phyloP scores from a whole-genome alignment of 2,329 filamentous ascomycete genomes.

The Mycosphaerella sp. region DNA sequence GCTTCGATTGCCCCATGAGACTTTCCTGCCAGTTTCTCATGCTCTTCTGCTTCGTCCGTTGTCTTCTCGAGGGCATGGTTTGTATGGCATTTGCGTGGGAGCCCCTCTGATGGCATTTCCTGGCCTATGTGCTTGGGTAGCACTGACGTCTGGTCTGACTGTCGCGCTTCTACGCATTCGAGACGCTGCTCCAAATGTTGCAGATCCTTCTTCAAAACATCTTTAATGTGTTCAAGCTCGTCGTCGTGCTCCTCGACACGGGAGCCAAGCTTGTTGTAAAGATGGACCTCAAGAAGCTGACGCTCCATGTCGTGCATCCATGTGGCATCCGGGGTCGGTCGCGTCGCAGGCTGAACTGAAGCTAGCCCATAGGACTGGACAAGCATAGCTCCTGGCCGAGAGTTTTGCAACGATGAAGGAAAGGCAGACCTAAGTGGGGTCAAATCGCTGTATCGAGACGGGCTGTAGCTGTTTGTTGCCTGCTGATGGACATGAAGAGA shows the following conservation, averaged over 20 bases:
- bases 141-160: not conserved
- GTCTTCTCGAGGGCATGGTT: conserved; percentile 9
- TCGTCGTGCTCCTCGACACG: conserved; percentile 2
- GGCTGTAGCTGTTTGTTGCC: not conserved
- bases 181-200: conserved; percentile 10
- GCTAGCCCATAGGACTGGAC: conserved; percentile 5
- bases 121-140: not conserved
- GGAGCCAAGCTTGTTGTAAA: conserved; percentile 11
- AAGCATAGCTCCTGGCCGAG: conserved; percentile 5
- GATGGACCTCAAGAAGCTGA: conserved; percentile 1
- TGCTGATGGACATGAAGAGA: not conserved
- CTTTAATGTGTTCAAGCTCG: conserved; percentile 11
- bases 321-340: not conserved
- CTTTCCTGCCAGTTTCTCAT: not conserved
- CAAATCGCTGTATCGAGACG: too few species aligned
- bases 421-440: not conserved
- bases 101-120: not conserved
- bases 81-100: conserved; percentile 3
- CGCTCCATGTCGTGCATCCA: conserved; percentile 1
- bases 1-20: conserved; percentile 7
- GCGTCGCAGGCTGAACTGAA: not conserved
- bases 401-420: conserved; percentile 7
- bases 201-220: conserved; percentile 12
- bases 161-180: not conserved
- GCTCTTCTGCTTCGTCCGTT: conserved; percentile 3